Percentiles rank a stretch among this genome's conserved stretches.
These are phyloP conservation scores for Staphylotrichum longicolle DNA, from an alignment of 495 filamentous ascomycete genomes.

Conservation along the genomic window DNA sequence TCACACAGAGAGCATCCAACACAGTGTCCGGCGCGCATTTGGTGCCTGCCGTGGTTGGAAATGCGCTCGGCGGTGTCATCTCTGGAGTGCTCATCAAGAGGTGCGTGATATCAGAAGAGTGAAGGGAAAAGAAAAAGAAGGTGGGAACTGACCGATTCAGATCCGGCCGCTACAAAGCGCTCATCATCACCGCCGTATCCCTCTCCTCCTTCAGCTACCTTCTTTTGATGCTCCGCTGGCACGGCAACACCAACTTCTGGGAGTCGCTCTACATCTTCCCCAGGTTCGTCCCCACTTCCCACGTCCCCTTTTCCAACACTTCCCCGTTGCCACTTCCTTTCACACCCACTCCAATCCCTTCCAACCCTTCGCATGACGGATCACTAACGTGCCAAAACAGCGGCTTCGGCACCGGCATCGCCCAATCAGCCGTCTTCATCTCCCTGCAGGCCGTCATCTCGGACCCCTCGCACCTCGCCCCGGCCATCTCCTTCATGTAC, in stretches of 20 bases:
- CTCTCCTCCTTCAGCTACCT: slow-evolving; percentile 52
- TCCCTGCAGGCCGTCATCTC: slow-evolving; percentile 52
- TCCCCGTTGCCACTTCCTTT: slow-evolving; percentile 24
- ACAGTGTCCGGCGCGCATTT: slow-evolving; percentile 60
- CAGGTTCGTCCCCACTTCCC: slow-evolving; percentile 36
- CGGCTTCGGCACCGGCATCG: slow-evolving; percentile 55
- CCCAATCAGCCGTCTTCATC: slow-evolving; percentile 54
- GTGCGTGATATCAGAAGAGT: slow-evolving; percentile 21
- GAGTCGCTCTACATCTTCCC: slow-evolving; percentile 64
- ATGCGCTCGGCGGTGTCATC: slow-evolving; percentile 60
- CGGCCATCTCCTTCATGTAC: slow-evolving; percentile 55
- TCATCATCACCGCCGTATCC: slow-evolving; percentile 52
- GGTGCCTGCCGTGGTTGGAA: slow-evolving; percentile 63
- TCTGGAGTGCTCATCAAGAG: slow-evolving; percentile 56
- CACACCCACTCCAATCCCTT: slow-evolving; percentile 27
- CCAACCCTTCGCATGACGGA: too few species aligned
- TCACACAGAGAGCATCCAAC: slow-evolving; percentile 55
- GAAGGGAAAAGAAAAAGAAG: not conserved
- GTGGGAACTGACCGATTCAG: slow-evolving; percentile 25
- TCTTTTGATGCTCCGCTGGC: slow-evolving; percentile 59
- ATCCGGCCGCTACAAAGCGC: slow-evolving; percentile 59
- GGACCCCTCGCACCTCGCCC: slow-evolving; percentile 51
- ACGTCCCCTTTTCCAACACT: not conserved
- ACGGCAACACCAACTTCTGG: slow-evolving; percentile 56
- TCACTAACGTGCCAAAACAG: slow-evolving; percentile 16